These are phyloP conservation scores for Nicotiana rustica DNA, from an alignment of 305 asterid genomes.

Conservation along the genomic window DNA sequence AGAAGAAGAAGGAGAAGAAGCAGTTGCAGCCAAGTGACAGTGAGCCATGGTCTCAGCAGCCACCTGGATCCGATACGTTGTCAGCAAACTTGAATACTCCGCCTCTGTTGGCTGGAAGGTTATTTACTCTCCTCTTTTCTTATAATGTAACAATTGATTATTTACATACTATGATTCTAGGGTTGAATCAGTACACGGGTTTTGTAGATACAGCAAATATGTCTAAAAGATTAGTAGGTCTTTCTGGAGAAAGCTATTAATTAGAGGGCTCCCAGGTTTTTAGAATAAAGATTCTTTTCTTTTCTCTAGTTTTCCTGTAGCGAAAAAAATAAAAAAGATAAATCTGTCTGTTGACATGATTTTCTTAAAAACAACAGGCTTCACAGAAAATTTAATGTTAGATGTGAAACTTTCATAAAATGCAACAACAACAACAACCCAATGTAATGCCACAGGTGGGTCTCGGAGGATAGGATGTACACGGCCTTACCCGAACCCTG, in stretches of 20 bases:
- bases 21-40: background rate
- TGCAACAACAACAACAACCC: too few relatives aligned
- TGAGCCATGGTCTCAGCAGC: conserved; percentile 58
- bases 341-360: background rate
- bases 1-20: too few relatives aligned
- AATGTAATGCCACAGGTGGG: too few relatives aligned
- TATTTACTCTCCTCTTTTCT: background rate
- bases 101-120: conserved; percentile 47
- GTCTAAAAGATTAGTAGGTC: conserved; percentile 20
- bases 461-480: too few relatives aligned
- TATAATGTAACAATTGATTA: background rate
- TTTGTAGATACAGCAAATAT: conserved; percentile 18
- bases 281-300: background rate
- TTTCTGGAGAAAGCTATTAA: conserved; percentile 3
- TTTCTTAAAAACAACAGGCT: background rate
- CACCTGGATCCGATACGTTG: conserved; percentile 65
- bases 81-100: conserved; percentile 57
- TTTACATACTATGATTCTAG: background rate
- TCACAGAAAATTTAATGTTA: background rate
- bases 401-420: background rate
- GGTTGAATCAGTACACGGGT: background rate
- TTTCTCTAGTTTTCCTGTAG: too few relatives aligned
- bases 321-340: too few relatives aligned
- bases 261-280: background rate
- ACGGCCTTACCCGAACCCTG: too few relatives aligned